Base-by-base conservation (phyloP, 2,329 filamentous ascomycete species). In the Cladosporium oxysporum region DNA sequence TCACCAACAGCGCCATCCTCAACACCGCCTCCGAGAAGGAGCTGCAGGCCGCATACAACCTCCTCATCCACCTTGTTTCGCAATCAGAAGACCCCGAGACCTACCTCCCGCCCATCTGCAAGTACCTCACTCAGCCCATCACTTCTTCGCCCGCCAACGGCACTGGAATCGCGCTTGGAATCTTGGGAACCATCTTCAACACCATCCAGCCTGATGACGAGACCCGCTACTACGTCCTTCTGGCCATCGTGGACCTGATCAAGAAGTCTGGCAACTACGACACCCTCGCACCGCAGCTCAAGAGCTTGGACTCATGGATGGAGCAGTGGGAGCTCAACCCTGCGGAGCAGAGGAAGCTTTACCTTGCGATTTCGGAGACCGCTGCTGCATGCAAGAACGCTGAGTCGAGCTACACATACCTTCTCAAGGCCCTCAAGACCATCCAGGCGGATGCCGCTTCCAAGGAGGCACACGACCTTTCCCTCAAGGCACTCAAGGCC, bases 171-270 rank as follows among this genome's bases (percentile, higher is more conserved):
- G 92, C 93, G 70, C 90, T 98, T 73, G 93, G 92, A 71, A 91
- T 95, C 73, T 87, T 99, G 72, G 93, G 92, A 76, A 97, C 93
- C 74, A 88, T 99, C 76, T 99, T 98, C 89, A 99, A 99, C 86
- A 90, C 96, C 71, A 87, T 98, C 72, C 82, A 89, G 72, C 82
- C 89, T 68, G 84, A 89, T 75, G 90, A 93, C 76, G 89, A 92
- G 64, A 87, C 91, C 76, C 90, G 95, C 68, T 97, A 90, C 81
- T 91, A 97, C 77, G 92, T 99, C 67, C 91, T 99, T 76, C 85
- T 95, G 78, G 88, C 93, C 75, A 93, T 97, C 73, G 82, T 98
- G 69, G 90, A 90, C 73, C 91, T 97, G 73, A 88, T 97, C 78
- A 87, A 92, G 68, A 81, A 76, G 65, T 78, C 77, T 33, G 72